Conservation (phyloP, 1,284 basidiomycete species). For the Schizophyllum commune region DNA sequence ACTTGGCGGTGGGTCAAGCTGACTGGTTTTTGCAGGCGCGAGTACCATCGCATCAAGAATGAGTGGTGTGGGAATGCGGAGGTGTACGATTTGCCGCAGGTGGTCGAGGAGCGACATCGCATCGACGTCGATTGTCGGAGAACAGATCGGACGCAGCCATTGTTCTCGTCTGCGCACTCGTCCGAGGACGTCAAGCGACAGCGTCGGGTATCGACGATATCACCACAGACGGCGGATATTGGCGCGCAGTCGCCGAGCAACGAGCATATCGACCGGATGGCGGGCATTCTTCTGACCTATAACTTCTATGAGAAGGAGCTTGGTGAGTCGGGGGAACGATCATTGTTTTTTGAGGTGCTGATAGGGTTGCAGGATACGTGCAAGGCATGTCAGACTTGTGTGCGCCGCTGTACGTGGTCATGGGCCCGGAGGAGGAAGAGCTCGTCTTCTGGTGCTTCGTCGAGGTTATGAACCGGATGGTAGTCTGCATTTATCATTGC, state of each 20-base stretch:
- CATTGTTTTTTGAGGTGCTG: not conserved
- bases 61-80: slow-evolving; percentile 80
- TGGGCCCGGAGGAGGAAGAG: slow-evolving; percentile 76
- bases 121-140: slow-evolving; percentile 95
- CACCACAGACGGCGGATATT: slow-evolving; percentile 60
- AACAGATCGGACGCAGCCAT: slow-evolving; percentile 88
- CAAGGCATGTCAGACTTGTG: slow-evolving; percentile 98
- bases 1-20: not conserved
- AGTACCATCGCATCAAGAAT: slow-evolving; percentile 63
- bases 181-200: slow-evolving; percentile 44
- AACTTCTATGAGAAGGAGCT: slow-evolving; percentile 87
- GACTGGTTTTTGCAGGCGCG: slow-evolving; percentile 34
- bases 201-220: slow-evolving; percentile 57
- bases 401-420: slow-evolving; percentile 88
- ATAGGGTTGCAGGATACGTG: slow-evolving; percentile 59
- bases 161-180: slow-evolving; percentile 56
- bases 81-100: slow-evolving; percentile 68
- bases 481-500: slow-evolving; percentile 25
- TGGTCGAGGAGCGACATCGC: slow-evolving; percentile 84
- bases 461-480: slow-evolving; percentile 92
- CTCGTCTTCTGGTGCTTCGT: slow-evolving; percentile 96
- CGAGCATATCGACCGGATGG: slow-evolving; percentile 76
- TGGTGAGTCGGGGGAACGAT: slow-evolving; percentile 41
- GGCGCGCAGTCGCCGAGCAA: slow-evolving; percentile 83
- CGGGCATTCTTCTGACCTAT: slow-evolving; percentile 84